Evolutionary conservation across 1,284 basidiomycete genomes (phyloP).

Genomic region (Rhizoctonia solani): DNA sequence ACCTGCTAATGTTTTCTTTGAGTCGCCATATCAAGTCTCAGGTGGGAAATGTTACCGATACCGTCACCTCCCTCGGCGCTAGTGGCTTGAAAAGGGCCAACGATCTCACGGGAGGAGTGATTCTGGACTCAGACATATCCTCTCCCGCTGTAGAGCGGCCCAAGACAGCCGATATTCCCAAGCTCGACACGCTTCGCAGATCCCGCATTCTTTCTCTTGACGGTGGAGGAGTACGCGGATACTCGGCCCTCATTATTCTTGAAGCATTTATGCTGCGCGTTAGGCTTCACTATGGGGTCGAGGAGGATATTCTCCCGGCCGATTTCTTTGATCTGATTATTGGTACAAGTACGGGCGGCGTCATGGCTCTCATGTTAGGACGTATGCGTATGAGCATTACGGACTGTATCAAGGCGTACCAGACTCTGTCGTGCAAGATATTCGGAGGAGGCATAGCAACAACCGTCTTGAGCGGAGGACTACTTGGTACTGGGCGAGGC

Average conservation of each 20-base stretch:
- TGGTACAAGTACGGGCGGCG: constrained; percentile 18
- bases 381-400: constrained; percentile 44
- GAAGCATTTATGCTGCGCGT: constrained; percentile 27
- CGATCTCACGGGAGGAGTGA: too few relatives aligned
- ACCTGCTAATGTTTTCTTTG: too few relatives aligned
- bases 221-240: constrained; percentile 36
- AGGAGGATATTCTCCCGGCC: background rate
- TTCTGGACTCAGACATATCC: too few relatives aligned
- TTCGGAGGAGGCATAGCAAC: constrained; percentile 16
- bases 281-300: background rate
- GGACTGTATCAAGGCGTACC: constrained; percentile 37
- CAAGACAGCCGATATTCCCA: too few relatives aligned
- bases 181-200: background rate
- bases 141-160: too few relatives aligned
- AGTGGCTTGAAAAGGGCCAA: too few relatives aligned
- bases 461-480: constrained; percentile 1
- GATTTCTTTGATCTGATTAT: constrained; percentile 28
- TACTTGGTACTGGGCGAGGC: too few relatives aligned
- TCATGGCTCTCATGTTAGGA: constrained; percentile 43
- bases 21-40: too few relatives aligned
- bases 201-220: constrained; percentile 26
- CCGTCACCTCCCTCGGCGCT: too few relatives aligned
- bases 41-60: too few relatives aligned
- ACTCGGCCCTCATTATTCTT: constrained; percentile 26
- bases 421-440: constrained; percentile 14